Evolutionary conservation across 192 early-diverging fungal genomes (phyloP).

Genomic region (Borealophlyctis nickersoniae): DNA sequence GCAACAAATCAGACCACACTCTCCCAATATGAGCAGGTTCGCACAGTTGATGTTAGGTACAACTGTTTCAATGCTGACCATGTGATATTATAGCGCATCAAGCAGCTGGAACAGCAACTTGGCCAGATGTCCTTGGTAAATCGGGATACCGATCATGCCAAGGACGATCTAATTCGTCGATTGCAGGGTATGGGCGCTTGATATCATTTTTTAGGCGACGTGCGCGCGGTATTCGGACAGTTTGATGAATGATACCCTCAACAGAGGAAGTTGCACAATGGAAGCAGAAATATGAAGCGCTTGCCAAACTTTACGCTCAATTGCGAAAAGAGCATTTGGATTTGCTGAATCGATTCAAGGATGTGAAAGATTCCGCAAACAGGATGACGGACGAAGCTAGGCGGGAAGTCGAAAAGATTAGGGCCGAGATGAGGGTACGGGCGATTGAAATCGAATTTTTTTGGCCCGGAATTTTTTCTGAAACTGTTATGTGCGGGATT

Average conservation of each 20-base stretch:
- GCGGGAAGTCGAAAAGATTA: slow-evolving; percentile 70
- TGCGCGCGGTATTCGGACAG: background rate
- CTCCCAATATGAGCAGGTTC: slow-evolving; percentile 80
- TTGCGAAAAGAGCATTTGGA: slow-evolving; percentile 94
- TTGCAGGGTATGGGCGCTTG: slow-evolving; percentile 65
- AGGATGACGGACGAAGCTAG: slow-evolving; percentile 81
- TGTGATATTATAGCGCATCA: slow-evolving; percentile 69
- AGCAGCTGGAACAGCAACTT: slow-evolving; percentile 81
- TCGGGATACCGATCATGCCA: slow-evolving; percentile 71
- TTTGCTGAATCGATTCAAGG: slow-evolving; percentile 85
- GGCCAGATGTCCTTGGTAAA: slow-evolving; percentile 63
- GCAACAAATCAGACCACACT: slow-evolving; percentile 80
- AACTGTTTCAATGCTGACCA: no score
- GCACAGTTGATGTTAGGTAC: no score
- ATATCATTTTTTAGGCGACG: background rate
- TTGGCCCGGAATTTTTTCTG: no score
- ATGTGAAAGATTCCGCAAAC: slow-evolving; percentile 64
- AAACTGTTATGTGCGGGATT: no score
- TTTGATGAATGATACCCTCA: background rate
- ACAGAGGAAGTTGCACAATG: slow-evolving; percentile 88
- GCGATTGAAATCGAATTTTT: no score
- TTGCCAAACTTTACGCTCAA: slow-evolving; percentile 97
- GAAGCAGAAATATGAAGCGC: slow-evolving; percentile 96
- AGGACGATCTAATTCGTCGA: slow-evolving; percentile 80
- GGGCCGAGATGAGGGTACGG: slow-evolving; percentile 41